Conservation (phyloP, 2,329 filamentous ascomycete genomes). For the Dactylella cylindrospora region DNA sequence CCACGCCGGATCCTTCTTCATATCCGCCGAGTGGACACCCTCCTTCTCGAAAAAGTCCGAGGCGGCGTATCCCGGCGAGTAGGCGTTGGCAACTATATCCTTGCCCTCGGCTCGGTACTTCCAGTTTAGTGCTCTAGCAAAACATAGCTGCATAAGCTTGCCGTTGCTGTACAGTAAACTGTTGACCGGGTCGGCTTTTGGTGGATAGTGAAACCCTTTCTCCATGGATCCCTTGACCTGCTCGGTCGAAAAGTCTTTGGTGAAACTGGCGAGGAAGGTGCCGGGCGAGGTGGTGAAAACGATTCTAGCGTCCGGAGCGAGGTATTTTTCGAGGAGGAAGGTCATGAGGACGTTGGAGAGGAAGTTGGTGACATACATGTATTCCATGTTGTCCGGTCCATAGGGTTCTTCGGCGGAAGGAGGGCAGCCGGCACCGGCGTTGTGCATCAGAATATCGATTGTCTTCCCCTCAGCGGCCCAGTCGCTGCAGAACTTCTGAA, state of each 20-base stretch:
- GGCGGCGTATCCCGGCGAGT: conserved; percentile 19
- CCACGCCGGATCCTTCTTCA: conserved; percentile 21
- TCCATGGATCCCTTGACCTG: conserved; percentile 17
- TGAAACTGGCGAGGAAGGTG: conserved; percentile 14
- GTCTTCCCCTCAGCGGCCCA: conserved; percentile 37
- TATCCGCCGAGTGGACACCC: conserved; percentile 7
- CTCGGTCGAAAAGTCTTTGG: conserved; percentile 9
- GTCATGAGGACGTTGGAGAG: conserved; percentile 39
- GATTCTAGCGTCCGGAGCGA: conserved; percentile 26
- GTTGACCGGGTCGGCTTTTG: conserved; percentile 10
- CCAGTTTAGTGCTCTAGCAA: conserved; percentile 19
- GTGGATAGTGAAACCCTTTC: conserved; percentile 19
- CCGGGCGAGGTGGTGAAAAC: conserved; percentile 35
- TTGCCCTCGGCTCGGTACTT: conserved; percentile 34
- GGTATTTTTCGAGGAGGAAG: conserved; percentile 22
- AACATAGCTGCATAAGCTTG: conserved; percentile 31
- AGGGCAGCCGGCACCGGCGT: conserved; percentile 34
- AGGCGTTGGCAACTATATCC: conserved; percentile 21
- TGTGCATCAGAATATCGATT: conserved; percentile 39
- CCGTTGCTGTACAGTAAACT: conserved; percentile 17
- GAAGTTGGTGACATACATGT: conserved; percentile 42
- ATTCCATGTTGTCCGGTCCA: conserved; percentile 24
- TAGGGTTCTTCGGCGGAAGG: conserved; percentile 8
- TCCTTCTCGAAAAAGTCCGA: conserved; percentile 35
- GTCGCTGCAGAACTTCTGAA: conserved; percentile 27